Evolutionary conservation across 1,139 yeast species (phyloP).

Genomic region (Meyerozyma smithsonii): DNA sequence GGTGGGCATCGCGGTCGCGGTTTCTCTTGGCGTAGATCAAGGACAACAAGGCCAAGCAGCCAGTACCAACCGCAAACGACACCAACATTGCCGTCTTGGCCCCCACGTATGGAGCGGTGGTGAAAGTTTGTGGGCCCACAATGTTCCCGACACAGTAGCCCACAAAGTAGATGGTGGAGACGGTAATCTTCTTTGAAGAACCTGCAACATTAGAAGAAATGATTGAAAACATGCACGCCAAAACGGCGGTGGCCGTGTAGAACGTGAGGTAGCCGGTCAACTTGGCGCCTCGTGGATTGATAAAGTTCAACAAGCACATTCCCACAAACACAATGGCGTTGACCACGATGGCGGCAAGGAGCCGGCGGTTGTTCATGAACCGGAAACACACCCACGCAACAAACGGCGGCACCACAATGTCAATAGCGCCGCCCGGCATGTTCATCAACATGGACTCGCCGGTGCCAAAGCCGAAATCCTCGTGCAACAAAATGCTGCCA

Average conservation of each 20-base stretch:
- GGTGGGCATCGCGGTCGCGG: not conserved
- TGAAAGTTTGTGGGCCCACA: conserved; percentile 38
- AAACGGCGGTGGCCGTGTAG: conserved; percentile 8
- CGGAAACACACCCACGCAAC: conserved; percentile 12
- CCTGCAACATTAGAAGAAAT: conserved; percentile 34
- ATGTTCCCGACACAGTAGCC: conserved; percentile 37
- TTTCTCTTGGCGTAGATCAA: not conserved
- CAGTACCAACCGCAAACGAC: not conserved
- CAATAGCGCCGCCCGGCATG: conserved; percentile 23
- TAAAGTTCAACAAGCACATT: conserved; percentile 28
- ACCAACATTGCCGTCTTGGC: not conserved
- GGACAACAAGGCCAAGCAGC: not conserved
- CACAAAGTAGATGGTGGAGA: conserved; percentile 19
- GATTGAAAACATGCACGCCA: conserved; percentile 21
- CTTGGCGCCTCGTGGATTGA: conserved; percentile 30
- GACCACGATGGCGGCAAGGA: conserved; percentile 21
- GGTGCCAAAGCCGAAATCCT: conserved; percentile 16
- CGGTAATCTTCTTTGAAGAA: conserved; percentile 36
- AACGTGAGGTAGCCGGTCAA: conserved; percentile 7
- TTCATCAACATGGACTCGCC: conserved; percentile 19
- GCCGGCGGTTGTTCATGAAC: conserved; percentile 20
- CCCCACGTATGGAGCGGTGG: not conserved
- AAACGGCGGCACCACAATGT: conserved; percentile 15
- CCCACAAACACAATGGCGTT: conserved; percentile 9
- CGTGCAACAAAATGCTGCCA: conserved; percentile 11